Evolutionary conservation across 208 protist species (phyloP).

Genomic region (Leishmania amazonensis): DNA sequence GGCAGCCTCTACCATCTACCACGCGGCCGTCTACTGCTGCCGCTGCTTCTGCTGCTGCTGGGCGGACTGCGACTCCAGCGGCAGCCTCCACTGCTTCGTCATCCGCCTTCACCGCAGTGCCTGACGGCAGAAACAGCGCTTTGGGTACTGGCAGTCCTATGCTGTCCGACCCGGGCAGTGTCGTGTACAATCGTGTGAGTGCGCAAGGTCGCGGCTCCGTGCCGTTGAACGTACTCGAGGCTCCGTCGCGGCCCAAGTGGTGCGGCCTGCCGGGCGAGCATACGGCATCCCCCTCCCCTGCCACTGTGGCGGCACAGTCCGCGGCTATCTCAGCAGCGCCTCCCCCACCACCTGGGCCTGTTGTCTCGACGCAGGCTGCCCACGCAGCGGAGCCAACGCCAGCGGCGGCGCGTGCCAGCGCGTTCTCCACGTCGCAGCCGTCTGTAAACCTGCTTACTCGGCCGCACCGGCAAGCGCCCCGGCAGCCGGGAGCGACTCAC

Average conservation of each 20-base stretch:
- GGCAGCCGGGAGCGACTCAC: slow-evolving; percentile 1
- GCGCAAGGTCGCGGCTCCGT: slow-evolving; percentile 24
- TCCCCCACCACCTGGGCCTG: neutral
- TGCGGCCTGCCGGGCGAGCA: slow-evolving; percentile 24
- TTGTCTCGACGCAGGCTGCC: neutral
- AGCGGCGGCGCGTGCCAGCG: neutral
- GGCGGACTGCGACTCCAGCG: neutral
- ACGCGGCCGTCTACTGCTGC: neutral
- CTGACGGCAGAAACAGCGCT: neutral
- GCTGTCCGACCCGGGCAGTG: slow-evolving; percentile 7
- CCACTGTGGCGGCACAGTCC: neutral
- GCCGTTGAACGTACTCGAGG: slow-evolving; percentile 18
- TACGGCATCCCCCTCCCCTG: neutral
- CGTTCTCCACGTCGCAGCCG: neutral
- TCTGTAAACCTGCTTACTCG: neutral
- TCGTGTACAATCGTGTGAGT: slow-evolving; percentile 26
- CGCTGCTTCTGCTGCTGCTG: neutral
- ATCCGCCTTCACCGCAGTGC: neutral
- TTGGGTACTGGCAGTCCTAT: neutral
- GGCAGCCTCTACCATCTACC: neutral
- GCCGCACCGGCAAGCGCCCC: slow-evolving; percentile 8
- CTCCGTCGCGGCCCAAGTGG: slow-evolving; percentile 16
- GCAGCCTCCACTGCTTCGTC: neutral
- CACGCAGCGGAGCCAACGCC: neutral
- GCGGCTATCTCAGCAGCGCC: neutral